Percentiles rank a stretch among this genome's conserved stretches.
phyloP scores from a whole-genome alignment of 441 rosid species.

The Daphne laureola region DNA sequence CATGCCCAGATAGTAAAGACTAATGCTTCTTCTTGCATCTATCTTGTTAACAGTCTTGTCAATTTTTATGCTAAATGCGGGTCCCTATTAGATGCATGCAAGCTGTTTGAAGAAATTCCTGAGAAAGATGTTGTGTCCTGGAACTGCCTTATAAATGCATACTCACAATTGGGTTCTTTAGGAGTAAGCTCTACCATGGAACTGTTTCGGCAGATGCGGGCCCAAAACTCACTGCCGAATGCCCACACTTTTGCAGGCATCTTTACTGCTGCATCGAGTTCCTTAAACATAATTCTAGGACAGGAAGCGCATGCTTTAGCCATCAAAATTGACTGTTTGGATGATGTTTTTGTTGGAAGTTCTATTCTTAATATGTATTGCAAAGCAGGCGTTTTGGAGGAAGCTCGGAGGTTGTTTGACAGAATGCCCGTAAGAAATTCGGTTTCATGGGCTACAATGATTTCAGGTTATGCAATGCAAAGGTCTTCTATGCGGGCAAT shows the following conservation, averaged over 20 bases:
- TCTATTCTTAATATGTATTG: conserved; percentile 62
- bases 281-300: conserved; percentile 27
- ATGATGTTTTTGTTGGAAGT: conserved; percentile 75
- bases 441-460: conserved; percentile 75
- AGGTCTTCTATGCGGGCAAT: conserved; percentile 47
- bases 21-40: conserved; percentile 29
- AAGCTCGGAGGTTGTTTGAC: conserved; percentile 70
- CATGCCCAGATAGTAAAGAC: conserved; percentile 50
- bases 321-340: conserved; percentile 40
- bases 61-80: conserved; percentile 68
- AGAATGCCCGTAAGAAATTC: conserved; percentile 62
- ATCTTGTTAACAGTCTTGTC: conserved; percentile 54
- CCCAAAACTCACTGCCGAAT: conserved; percentile 50
- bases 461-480: conserved; percentile 70
- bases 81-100: conserved; percentile 35
- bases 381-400: conserved; percentile 46
- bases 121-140: conserved; percentile 62
- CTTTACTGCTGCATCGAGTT: conserved; percentile 50
- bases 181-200: conserved; percentile 37
- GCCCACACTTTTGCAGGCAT: conserved; percentile 74
- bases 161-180: conserved; percentile 43
- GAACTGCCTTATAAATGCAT: conserved; percentile 77
- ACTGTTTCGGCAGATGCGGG: conserved; percentile 56
- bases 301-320: conserved; percentile 63
- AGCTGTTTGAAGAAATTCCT: conserved; percentile 40